A percentile compares a stretch with the other conserved stretches of the same genome.
These are phyloP conservation scores for Allium fistulosum DNA, from an alignment of 106 monocot species.

Conservation along the genomic window DNA sequence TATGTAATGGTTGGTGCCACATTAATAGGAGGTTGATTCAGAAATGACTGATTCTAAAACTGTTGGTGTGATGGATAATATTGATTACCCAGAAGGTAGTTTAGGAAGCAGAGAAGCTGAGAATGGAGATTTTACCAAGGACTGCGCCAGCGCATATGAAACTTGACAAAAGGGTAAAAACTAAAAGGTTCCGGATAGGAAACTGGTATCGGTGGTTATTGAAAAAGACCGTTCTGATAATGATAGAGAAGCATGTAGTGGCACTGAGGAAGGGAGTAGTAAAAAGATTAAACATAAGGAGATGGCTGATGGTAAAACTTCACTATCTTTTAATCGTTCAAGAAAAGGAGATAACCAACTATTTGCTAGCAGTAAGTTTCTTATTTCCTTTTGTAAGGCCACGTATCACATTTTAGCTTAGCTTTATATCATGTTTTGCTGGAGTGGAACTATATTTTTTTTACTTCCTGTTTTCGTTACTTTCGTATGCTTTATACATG, in stretches of 20 bases:
- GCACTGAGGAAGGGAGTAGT: constrained; percentile 78
- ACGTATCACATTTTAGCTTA: background rate
- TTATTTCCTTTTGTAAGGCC: background rate
- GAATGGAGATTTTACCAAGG: constrained; percentile 67
- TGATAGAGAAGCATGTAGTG: constrained; percentile 95
- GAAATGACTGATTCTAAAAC: constrained; percentile 54
- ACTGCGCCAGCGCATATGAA: constrained; percentile 23
- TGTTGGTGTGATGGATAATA: constrained; percentile 25
- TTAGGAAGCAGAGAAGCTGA: constrained; percentile 94
- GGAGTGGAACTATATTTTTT: too few species aligned
- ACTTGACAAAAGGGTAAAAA: constrained; percentile 27
- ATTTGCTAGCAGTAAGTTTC: constrained; percentile 57
- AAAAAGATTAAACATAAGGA: constrained; percentile 45
- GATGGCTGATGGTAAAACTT: constrained; percentile 18
- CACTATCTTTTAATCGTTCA: constrained; percentile 28
- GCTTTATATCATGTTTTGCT: background rate
- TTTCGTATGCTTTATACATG: too few species aligned
- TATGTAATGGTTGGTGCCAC: constrained; percentile 1
- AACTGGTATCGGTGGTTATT: constrained; percentile 14
- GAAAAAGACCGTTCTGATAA: constrained; percentile 52
- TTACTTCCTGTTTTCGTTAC: too few species aligned
- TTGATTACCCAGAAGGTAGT: constrained; percentile 69
- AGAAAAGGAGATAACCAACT: constrained; percentile 63
- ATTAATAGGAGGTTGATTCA: constrained; percentile 38
- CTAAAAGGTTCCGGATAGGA: constrained; percentile 41